Evolutionary conservation across 1,284 basidiomycete genomes (phyloP), one percentile per base, ranked within the genome.

Genomic region (Leccinum holopus): DNA sequence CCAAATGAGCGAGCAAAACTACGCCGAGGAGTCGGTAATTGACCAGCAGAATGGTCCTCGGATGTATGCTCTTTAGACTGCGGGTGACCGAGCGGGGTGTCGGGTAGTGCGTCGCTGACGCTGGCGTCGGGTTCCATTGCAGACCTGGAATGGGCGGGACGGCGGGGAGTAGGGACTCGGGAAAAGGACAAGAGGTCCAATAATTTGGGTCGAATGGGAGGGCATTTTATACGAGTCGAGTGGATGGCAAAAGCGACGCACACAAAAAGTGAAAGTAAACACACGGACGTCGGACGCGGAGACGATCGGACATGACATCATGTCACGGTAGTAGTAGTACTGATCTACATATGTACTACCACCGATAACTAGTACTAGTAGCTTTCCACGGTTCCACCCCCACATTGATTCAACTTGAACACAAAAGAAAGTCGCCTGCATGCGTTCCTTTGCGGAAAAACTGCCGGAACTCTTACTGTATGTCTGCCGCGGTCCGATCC

Each of bases 1-100:
- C 79, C 71, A n/a, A 81, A 67, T 7, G 81, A 77, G 14, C 71
- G 66, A 14, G 68, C 41, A 0, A 69, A 64, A 65, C 78, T 76
- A 25, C 65, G 74, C 0, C 60, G 14, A 5, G 64, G 39, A 0
- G 54, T 9, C 0, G 54, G 35, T 8, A 57, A 41, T 30, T 3
- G 47, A 8, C 55, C n/a, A 8, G 1, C n/a, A 37, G 33, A 39
- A 25, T 64, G 72, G 35, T n/a, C 75, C 25, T 75, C 68, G 3
- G 25, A n/a, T 11, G 55, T 5, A 30, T 68, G 32, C 2, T 60
- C 64, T 21, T 65, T 47, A 12, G 62, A 65, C 1, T 49, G 55
- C 21, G 57, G 41, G 25, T 51, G 71, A 58, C 58, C 51, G 55
- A 61, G 37, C 64, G 66, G 28, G 68, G 12, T 56, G 63, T 67